Base-by-base conservation (phyloP, 2,329 filamentous ascomycete genomes). In the Aureobasidium pullulans region DNA sequence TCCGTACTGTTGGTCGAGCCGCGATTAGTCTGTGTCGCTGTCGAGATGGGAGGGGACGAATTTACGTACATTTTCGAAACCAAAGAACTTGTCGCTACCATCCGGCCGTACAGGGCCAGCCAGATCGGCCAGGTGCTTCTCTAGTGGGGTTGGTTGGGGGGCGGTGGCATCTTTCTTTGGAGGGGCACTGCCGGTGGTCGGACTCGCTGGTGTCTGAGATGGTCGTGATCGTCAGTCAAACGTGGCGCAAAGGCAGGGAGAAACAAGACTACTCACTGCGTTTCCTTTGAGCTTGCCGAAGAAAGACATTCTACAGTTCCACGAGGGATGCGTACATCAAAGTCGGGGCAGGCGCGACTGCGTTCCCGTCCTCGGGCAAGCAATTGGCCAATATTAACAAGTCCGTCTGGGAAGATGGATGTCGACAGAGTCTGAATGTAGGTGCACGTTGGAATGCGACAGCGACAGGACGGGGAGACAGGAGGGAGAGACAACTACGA, bases 71-170 rank as follows among this genome's bases (percentile, higher is more conserved):
- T 99, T 99, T 76, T 99, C 94, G 72, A 97, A 87, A 15, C 94
- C 94, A 76, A 95, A 97, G 78, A 96, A 99, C 77, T 96, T 96
- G 77, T 97, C 94, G 71, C 89, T 96, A 57, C 94, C 94, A 75
- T 97, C 92, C 66, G 82, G 79, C 68, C 90, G 85, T 65, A 95
- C 77, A 2, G 92, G 85, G 3, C 91, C 92, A 61, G 89, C 85
- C 72, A 91, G 88, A 73, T 90, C 87, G 67, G 85, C 82, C 34
- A 99, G 81, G 80, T 95, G 88, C 78, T 90, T 85, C 74, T 87
- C 83, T 36, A 87, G 72, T 43, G 82, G 81, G 47, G 82, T 85
- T 58, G 79, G 76, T 64, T 79, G 76, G 36, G 78, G 79, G 65
- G 79, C 77, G 70, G 81, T 79, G 61, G 77, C 75, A 66, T 86